Conservation (phyloP, 2,329 filamentous ascomycete species). For the Cladosporium cucumerinum region DNA sequence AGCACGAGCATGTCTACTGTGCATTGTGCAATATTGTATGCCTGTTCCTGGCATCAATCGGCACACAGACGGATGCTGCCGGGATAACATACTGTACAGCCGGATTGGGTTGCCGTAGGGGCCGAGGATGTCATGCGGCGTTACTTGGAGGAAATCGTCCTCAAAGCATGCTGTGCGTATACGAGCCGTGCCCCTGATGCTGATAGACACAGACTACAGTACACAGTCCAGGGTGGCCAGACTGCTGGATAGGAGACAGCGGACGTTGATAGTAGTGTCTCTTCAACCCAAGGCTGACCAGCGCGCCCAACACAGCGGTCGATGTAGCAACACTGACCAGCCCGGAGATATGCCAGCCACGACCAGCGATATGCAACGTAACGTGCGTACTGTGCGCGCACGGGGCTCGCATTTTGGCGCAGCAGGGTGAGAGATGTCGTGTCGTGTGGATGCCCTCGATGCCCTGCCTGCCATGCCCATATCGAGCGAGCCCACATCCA, state of each 20-base stretch:
- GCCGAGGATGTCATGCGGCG: neutral
- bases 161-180: neutral
- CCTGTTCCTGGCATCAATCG: constrained; percentile 14
- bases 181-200: constrained; percentile 6
- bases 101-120: neutral
- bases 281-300: neutral
- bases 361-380: constrained; percentile 3
- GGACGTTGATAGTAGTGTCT: constrained; percentile 1
- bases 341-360: neutral
- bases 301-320: constrained; percentile 2
- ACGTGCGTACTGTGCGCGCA: neutral
- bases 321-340: constrained; percentile 1
- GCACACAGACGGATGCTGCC: neutral
- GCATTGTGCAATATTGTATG: neutral
- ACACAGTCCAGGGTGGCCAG: neutral
- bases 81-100: neutral
- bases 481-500: neutral
- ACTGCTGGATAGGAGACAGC: neutral
- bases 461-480: neutral
- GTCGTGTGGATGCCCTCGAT: neutral
- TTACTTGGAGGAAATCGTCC: neutral
- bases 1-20: neutral
- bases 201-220: neutral
- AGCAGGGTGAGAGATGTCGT: neutral
- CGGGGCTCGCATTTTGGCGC: constrained; percentile 1